These are phyloP conservation scores for Phyllosticta paracitricarpa DNA, from an alignment of 2,329 filamentous ascomycete genomes.

Conservation along the genomic window DNA sequence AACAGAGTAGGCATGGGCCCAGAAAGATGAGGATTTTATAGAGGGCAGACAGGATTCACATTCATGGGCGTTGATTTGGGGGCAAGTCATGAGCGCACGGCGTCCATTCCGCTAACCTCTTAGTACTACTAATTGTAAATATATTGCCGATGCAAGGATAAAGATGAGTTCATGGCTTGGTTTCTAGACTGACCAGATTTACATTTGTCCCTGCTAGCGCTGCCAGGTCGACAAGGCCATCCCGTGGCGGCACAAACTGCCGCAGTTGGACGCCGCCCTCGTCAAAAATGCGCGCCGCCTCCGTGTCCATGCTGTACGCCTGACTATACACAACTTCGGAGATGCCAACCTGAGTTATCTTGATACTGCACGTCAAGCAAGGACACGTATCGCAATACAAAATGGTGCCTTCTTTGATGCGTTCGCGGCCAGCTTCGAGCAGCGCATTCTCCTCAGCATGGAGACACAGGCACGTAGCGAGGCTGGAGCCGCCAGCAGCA, in stretches of 20 bases:
- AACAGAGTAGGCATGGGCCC: constrained; percentile 29
- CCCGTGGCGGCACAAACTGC: constrained; percentile 51
- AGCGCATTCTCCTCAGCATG: constrained; percentile 97
- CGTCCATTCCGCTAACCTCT: not conserved
- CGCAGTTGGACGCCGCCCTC: constrained; percentile 76
- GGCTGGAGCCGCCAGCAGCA: constrained; percentile 56
- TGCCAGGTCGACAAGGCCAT: constrained; percentile 3
- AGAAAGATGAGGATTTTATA: not conserved
- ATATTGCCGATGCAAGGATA: not conserved
- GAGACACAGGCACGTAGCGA: constrained; percentile 88
- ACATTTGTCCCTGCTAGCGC: not conserved
- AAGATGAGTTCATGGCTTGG: not conserved
- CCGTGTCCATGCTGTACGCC: constrained; percentile 83
- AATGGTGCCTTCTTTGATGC: constrained; percentile 71
- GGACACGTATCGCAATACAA: constrained; percentile 96
- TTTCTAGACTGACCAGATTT: not conserved
- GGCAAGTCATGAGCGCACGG: not conserved
- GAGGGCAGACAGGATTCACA: not conserved
- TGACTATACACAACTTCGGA: constrained; percentile 91
- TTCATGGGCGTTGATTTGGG: not conserved
- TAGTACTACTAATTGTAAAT: not conserved
- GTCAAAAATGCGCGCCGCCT: constrained; percentile 69
- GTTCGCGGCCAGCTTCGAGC: constrained; percentile 83
- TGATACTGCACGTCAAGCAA: constrained; percentile 95
- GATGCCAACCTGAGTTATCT: constrained; percentile 95